Percentiles rank a stretch among this genome's conserved stretches.
phyloP scores from a whole-genome alignment of 768 basidiomycete genomes.

The Favolaschia claudopus region DNA sequence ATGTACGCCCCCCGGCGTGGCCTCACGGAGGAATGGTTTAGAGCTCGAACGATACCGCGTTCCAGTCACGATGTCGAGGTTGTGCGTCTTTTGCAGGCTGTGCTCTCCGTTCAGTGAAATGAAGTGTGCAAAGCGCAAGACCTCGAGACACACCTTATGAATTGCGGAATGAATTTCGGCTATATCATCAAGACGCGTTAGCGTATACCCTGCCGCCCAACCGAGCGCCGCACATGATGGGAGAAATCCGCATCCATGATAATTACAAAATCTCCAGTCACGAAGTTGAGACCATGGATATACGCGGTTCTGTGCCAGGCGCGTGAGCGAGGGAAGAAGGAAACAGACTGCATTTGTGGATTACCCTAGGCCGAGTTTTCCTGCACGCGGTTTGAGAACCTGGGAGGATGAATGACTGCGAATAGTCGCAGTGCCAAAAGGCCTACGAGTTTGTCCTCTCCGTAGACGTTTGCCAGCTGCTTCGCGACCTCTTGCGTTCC shows the following conservation, averaged over 20 bases:
- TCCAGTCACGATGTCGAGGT: constrained; percentile 93
- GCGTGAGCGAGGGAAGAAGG: constrained; percentile 1
- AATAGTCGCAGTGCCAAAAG: constrained; percentile 18
- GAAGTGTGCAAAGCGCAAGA: neutral
- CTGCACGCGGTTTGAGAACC: constrained; percentile 86
- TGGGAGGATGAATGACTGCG: constrained; percentile 36
- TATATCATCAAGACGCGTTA: constrained; percentile 39
- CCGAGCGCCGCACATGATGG: constrained; percentile 73
- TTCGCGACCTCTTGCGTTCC: constrained; percentile 89
- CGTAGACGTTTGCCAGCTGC: constrained; percentile 81
- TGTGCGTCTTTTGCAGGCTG: constrained; percentile 84
- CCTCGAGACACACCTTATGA: constrained; percentile 67
- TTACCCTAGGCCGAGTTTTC: constrained; percentile 91
- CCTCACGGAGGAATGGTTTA: constrained; percentile 60
- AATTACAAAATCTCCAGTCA: constrained; percentile 91
- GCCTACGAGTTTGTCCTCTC: constrained; percentile 82
- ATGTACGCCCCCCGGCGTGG: constrained; percentile 84
- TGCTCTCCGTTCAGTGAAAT: constrained; percentile 14
- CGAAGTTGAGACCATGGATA: constrained; percentile 89
- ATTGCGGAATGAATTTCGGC: constrained; percentile 96
- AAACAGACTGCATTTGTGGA: neutral
- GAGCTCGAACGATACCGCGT: constrained; percentile 81
- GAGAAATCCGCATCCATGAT: constrained; percentile 99
- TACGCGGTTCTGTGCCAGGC: constrained; percentile 79
- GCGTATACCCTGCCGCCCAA: neutral